Evolutionary conservation across 495 filamentous ascomycete genomes (phyloP), one percentile per base, ranked within the genome.

Genomic region (Hypoxylon fuscum): DNA sequence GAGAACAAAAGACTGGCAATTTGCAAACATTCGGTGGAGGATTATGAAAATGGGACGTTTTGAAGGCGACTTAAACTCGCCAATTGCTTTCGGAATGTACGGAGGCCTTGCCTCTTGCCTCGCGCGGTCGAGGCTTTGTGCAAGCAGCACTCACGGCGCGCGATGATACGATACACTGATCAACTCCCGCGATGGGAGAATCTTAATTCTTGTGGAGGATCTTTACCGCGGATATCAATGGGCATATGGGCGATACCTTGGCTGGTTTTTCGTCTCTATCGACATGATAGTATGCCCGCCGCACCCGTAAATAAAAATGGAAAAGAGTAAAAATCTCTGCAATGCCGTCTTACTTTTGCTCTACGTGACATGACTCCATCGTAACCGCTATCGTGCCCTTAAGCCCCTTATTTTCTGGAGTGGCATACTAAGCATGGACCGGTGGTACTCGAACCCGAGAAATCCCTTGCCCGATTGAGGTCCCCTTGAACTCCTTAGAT

Each of bases 201-300:
- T 43, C 38, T 66, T 66, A 66, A 66, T 66, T 66, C 63, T 66
- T 57, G 57, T 61, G 63, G 63, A 66, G 63, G 63, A 61, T 40
- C 29, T 53, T 66, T 61, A 46, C 57, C 57, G 57, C 35, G 63
- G 57, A 48, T 55, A 52, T 41, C 43, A n/a, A n/a, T 21, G 18
- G 62, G 62, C 62, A 61, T 52, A 41, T 41, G 34, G 41, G 59
- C 56, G 62, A 61, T 43, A 43, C 51, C 51, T 53, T 52, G 37
- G 35, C 42, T 66, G 56, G 52, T 52, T 44, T 44, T 66, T 66
- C 63, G 47, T 61, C 47, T 35, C 21, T 45, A 55, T 65, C 25
- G 34, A 31, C 45, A 61, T 56, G 59, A 62, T 49, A 56, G 46
- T 43, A 61, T 66, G 63, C 57, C 63, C 53, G 15, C 63, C 53